Evolutionary conservation across 140 eudicot species (phyloP).

Genomic region (Flaveria floridana): DNA sequence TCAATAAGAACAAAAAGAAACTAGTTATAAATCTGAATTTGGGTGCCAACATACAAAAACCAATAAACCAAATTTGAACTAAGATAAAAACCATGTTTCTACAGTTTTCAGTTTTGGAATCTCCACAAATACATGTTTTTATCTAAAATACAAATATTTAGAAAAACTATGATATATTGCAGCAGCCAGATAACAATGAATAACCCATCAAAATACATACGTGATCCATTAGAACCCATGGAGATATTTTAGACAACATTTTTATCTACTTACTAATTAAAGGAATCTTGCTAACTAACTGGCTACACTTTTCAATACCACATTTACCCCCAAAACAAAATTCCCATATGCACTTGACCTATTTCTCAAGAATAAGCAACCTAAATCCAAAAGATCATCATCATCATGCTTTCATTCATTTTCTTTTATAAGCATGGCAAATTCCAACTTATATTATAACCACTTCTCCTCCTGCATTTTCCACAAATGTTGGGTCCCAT

Average conservation of each 20-base stretch:
- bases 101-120: background rate
- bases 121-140: background rate
- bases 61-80: background rate
- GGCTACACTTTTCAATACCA: constrained; percentile 37
- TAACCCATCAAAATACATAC: constrained; percentile 36
- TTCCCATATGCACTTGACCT: constrained; percentile 15
- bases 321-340: constrained; percentile 38
- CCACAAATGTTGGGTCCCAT: constrained; percentile 37
- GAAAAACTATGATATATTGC: constrained; percentile 28
- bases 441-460: constrained; percentile 27
- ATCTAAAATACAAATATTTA: background rate
- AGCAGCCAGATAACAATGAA: constrained; percentile 26
- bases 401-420: constrained; percentile 21
- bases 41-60: background rate
- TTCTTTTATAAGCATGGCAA: constrained; percentile 9
- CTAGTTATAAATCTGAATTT: background rate
- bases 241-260: constrained; percentile 26
- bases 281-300: constrained; percentile 39
- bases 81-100: no score
- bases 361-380: constrained; percentile 45
- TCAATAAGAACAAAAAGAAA: no score
- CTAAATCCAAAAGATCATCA: constrained; percentile 35
- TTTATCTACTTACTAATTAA: constrained; percentile 41
- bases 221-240: constrained; percentile 27
- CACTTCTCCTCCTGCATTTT: constrained; percentile 35